Conservation (phyloP, 495 filamentous ascomycete species). For the Penicillium atrosanguineum region DNA sequence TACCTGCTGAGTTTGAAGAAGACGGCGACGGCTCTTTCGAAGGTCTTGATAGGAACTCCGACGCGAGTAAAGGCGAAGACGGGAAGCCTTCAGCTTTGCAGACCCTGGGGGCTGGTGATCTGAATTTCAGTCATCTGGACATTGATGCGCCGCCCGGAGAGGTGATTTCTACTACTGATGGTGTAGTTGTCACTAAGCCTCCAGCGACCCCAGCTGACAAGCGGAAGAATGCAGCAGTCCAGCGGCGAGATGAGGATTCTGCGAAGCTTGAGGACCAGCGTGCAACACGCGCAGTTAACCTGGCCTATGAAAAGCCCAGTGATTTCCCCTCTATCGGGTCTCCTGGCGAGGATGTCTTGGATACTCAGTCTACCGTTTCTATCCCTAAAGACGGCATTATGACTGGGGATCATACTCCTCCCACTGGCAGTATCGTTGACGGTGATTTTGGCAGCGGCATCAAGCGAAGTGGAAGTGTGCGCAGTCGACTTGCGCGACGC, state of each 20-base stretch:
- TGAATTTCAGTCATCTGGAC: constrained; percentile 78
- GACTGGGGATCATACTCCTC: constrained; percentile 59
- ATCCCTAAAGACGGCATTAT: constrained; percentile 33
- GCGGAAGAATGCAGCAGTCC: constrained; percentile 37
- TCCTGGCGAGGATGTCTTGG: constrained; percentile 30
- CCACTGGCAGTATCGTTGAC: constrained; percentile 65
- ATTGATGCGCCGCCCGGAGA: constrained; percentile 40
- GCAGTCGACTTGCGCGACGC: constrained; percentile 69
- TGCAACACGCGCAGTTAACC: constrained; percentile 58
- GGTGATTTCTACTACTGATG: constrained; percentile 37
- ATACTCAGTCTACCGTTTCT: constrained; percentile 31
- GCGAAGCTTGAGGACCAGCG: constrained; percentile 56
- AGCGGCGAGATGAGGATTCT: constrained; percentile 49
- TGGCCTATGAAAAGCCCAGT: constrained; percentile 55
- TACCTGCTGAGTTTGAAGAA: constrained; percentile 26
- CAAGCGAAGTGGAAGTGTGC: constrained; percentile 75
- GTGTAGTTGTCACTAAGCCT: constrained; percentile 40
- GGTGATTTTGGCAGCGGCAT: constrained; percentile 56
- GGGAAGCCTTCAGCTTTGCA: constrained; percentile 77
- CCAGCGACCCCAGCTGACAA: constrained; percentile 30
- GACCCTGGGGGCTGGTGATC: constrained; percentile 83
- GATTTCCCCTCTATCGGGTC: constrained; percentile 24
- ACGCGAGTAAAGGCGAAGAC: constrained; percentile 33
- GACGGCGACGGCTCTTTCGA: constrained; percentile 21
- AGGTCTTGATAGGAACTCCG: constrained; percentile 18